phyloP scores from a whole-genome alignment of 2,329 filamentous ascomycete genomes.

The Pseudogymnoascus sp. region DNA sequence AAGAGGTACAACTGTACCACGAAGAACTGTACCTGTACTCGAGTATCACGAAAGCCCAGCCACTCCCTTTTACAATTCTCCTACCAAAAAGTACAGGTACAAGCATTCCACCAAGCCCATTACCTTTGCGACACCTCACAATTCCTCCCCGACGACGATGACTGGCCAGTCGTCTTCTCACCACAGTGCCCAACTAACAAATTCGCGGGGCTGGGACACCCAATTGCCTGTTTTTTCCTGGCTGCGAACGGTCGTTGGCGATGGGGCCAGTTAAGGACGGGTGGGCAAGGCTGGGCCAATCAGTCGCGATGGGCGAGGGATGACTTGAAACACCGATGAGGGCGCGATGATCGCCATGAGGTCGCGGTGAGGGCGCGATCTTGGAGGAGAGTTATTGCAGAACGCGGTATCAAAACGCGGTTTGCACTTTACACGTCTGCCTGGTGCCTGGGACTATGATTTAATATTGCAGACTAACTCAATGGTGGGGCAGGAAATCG shows the following conservation, averaged over 20 bases:
- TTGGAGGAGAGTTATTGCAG: background rate
- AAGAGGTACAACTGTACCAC: background rate
- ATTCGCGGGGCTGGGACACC: constrained; percentile 3
- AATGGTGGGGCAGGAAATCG: background rate
- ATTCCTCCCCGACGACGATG: background rate
- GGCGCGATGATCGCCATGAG: background rate
- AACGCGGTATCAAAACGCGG: background rate
- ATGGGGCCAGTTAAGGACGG: background rate
- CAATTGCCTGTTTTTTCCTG: constrained; percentile 4
- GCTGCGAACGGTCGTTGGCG: constrained; percentile 2
- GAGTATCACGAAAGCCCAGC: constrained; percentile 6
- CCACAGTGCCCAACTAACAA: background rate
- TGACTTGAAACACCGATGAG: constrained; percentile 4
- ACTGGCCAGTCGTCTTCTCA: background rate
- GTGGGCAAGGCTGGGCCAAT: constrained; percentile 4
- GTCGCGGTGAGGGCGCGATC: background rate
- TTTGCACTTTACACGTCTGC: constrained; percentile 3
- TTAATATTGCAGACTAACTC: background rate
- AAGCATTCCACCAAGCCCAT: background rate
- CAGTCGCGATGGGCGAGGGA: background rate
- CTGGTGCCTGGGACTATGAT: background rate
- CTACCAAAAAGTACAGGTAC: background rate
- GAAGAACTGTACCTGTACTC: background rate
- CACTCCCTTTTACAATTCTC: background rate
- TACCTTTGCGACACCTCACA: background rate